Percentiles rank a stretch among this genome's conserved stretches.
Evolutionary conservation across 2,329 filamentous ascomycete genomes (phyloP).

Genomic region (Cadophora sp.): DNA sequence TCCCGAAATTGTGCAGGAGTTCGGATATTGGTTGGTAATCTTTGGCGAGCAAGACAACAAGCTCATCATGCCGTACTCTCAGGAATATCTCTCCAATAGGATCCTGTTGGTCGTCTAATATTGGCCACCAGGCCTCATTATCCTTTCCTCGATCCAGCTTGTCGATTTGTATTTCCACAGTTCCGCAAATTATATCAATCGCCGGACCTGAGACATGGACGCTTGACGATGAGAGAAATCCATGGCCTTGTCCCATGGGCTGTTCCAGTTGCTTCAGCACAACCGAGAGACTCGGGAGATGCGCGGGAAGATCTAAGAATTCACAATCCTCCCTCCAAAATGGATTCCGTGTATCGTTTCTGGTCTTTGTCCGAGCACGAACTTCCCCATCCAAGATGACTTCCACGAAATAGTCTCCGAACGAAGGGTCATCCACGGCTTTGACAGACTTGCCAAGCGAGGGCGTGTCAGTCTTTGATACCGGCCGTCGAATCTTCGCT

Average conservation of each 20-base stretch:
- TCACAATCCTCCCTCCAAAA: conserved; percentile 84
- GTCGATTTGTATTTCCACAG: conserved; percentile 78
- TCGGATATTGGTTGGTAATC: conserved; percentile 87
- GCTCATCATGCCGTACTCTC: conserved; percentile 83
- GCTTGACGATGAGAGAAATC: conserved; percentile 42
- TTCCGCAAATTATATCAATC: conserved; percentile 65
- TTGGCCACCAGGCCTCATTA: conserved; percentile 86
- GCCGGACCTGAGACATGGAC: conserved; percentile 42
- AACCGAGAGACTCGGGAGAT: conserved; percentile 72
- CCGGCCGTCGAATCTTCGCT: conserved; percentile 57
- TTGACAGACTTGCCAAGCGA: conserved; percentile 38
- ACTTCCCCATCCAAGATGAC: conserved; percentile 82
- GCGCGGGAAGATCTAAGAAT: conserved; percentile 74
- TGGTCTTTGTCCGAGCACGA: conserved; percentile 76
- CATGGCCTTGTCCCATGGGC: conserved; percentile 34
- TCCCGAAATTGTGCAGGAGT: conserved; percentile 83
- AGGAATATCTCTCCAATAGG: conserved; percentile 84
- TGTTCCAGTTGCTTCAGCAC: conserved; percentile 70
- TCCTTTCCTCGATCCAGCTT: conserved; percentile 80
- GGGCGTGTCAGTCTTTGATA: conserved; percentile 43
- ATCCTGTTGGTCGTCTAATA: conserved; percentile 78
- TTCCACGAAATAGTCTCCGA: conserved; percentile 80
- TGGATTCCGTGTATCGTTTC: conserved; percentile 73
- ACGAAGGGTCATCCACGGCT: conserved; percentile 52
- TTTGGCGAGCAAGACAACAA: conserved; percentile 83